Percentiles rank a stretch among this genome's conserved stretches.
These are phyloP conservation scores for Penstemon barbatus DNA, from an alignment of 257 asterid species.

Conservation along the genomic window DNA sequence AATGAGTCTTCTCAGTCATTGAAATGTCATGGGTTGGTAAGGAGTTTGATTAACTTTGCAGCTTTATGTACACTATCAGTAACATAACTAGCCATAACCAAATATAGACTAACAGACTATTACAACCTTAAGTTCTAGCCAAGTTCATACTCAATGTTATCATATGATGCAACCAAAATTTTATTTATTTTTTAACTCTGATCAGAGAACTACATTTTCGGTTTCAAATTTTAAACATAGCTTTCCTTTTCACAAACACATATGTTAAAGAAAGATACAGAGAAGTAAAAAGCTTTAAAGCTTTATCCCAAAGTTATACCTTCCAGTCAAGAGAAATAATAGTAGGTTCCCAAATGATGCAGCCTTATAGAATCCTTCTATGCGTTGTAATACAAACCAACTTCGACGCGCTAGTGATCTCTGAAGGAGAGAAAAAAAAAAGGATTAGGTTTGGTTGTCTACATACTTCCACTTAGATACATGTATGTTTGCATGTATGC, in stretches of 20 bases:
- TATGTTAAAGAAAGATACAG: background rate
- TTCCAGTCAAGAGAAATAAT: conserved; percentile 85
- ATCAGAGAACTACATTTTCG: conserved; percentile 1
- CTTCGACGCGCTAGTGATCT: conserved; percentile 76
- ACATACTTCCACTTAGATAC: conserved; percentile 12
- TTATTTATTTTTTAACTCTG: background rate
- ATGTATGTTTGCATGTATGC: background rate
- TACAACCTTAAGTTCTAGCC: conserved; percentile 14
- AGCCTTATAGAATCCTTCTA: conserved; percentile 89
- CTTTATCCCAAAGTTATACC: conserved; percentile 41
- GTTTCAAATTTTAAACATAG: conserved; percentile 3
- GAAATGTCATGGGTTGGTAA: background rate
- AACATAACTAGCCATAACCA: background rate
- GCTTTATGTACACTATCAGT: conserved; percentile 15
- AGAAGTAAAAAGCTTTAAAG: background rate
- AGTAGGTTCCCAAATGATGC: conserved; percentile 92
- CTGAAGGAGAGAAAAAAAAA: conserved; percentile 38
- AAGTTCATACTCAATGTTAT: conserved; percentile 12
- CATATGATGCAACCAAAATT: background rate
- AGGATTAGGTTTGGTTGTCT: conserved; percentile 10
- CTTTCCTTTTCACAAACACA: background rate
- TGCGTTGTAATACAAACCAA: conserved; percentile 77
- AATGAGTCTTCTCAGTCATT: conserved; percentile 10
- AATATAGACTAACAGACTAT: background rate
- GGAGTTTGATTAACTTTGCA: background rate